phyloP scores from a whole-genome alignment of 192 early-diverging fungal genomes.

The Globomyces pollinis-pini region DNA sequence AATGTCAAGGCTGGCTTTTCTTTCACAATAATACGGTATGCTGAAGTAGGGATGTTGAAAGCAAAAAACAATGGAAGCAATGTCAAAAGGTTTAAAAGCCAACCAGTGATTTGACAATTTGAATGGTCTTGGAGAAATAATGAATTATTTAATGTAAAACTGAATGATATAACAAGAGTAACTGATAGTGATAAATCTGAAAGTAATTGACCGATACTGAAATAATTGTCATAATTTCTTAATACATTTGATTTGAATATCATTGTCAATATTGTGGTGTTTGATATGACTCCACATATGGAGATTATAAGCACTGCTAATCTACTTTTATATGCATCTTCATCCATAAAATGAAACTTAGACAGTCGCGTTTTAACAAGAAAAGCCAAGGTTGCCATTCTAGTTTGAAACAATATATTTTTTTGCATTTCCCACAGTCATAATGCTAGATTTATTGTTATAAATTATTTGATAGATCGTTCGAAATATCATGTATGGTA shows the following conservation, averaged over 20 bases:
- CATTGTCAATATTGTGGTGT: not conserved
- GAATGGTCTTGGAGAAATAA: not conserved
- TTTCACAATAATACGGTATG: not conserved
- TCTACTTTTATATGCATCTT: no score
- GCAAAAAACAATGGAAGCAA: conserved; percentile 1
- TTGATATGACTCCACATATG: not conserved
- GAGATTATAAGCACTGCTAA: no score
- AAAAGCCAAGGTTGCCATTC: no score
- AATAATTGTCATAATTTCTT: conserved; percentile 6
- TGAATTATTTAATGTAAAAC: not conserved
- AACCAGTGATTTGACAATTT: conserved; percentile 3
- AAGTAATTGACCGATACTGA: conserved; percentile 1
- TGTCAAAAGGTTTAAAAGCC: conserved; percentile 9
- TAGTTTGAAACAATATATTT: no score
- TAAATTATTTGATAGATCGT: no score
- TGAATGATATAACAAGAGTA: no score
- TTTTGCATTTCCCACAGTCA: no score
- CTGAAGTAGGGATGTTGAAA: not conserved
- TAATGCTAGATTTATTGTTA: no score
- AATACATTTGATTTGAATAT: conserved; percentile 2
- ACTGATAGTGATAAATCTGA: conserved; percentile 7
- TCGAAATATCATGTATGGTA: no score
- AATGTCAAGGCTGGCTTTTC: not conserved
- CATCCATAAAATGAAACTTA: no score
- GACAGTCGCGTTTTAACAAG: no score